Evolutionary conservation across 108 stramenopile species (phyloP).

Genomic region (Aurantiochytrium sp.): DNA sequence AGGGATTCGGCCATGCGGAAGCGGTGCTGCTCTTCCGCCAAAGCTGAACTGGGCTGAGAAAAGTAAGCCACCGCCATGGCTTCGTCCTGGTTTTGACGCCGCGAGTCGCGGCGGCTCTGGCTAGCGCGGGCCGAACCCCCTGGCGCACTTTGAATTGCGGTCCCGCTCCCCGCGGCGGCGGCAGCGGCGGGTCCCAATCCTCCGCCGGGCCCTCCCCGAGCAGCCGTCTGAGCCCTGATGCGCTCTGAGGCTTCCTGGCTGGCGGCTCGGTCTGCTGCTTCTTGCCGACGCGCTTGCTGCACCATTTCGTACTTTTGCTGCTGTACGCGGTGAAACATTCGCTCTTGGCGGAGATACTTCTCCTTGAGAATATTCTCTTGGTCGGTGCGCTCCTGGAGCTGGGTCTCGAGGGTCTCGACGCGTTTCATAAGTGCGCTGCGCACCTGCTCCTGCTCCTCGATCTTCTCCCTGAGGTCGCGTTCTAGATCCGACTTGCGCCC

Average conservation of each 20-base stretch:
- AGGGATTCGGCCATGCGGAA: conserved; percentile 20
- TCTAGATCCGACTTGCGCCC: not conserved
- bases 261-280: not conserved
- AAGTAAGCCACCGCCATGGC: conserved; percentile 18
- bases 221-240: no score
- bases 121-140: no score
- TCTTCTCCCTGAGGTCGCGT: not conserved
- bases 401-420: not conserved
- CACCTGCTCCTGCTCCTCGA: not conserved
- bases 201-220: not conserved
- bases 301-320: not conserved
- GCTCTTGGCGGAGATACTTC: not conserved
- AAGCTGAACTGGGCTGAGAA: not conserved
- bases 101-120: no score
- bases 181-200: no score
- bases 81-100: not conserved
- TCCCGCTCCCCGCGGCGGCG: no score
- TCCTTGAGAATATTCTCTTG: not conserved
- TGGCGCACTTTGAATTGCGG: no score
- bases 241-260: no score
- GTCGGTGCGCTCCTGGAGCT: not conserved
- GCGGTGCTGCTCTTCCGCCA: not conserved
- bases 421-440: no score
- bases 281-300: not conserved
- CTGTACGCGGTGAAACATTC: not conserved